Evolutionary conservation across 169 alveolate species (phyloP).

Genomic region (Eimeria necatrix): DNA sequence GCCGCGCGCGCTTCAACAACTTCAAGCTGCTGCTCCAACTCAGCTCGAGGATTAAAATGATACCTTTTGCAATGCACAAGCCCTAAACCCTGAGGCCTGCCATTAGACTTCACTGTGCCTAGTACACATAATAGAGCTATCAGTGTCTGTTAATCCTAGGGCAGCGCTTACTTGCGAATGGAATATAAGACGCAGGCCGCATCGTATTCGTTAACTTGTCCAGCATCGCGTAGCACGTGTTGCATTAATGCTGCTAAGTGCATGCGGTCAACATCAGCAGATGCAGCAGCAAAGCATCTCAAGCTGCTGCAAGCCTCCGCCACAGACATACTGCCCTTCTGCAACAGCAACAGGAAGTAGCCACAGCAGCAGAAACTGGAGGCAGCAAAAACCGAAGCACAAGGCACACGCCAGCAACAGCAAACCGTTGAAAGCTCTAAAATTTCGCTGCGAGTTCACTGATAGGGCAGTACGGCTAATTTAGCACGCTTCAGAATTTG

Average conservation of each 20-base stretch:
- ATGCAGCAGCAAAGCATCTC: slow-evolving; percentile 54
- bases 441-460: no score
- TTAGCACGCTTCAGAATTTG: no score
- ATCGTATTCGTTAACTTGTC: slow-evolving; percentile 43
- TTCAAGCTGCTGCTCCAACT: slow-evolving; percentile 35
- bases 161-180: slow-evolving; percentile 51
- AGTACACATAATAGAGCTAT: neutral
- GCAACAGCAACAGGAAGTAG: neutral
- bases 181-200: slow-evolving; percentile 44
- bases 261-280: slow-evolving; percentile 45
- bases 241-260: slow-evolving; percentile 56
- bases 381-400: neutral
- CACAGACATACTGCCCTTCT: slow-evolving; percentile 24
- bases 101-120: neutral
- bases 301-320: slow-evolving; percentile 59
- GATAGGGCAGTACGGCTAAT: no score
- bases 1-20: neutral
- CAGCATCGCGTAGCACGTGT: slow-evolving; percentile 65
- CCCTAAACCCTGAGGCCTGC: slow-evolving; percentile 32
- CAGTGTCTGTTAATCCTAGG: neutral
- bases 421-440: neutral
- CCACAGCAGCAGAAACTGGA: neutral
- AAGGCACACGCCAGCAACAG: neutral
- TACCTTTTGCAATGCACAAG: slow-evolving; percentile 28
- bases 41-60: slow-evolving; percentile 43